Base-by-base conservation (phyloP, 495 filamentous ascomycete genomes). In the Penicillium longicatenatum region DNA sequence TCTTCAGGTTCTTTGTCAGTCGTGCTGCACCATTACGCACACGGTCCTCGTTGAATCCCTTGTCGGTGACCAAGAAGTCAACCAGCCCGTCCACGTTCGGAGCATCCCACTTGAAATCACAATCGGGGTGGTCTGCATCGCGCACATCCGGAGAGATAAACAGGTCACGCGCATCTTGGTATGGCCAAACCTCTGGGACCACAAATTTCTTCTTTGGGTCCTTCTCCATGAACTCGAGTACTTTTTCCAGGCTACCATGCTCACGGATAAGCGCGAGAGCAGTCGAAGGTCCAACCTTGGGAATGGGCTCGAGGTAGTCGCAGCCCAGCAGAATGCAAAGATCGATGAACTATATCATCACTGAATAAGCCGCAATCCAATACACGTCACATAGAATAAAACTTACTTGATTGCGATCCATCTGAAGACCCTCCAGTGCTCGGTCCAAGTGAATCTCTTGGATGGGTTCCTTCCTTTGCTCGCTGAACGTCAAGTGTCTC, bases 291-390 rank as follows among this genome's bases (percentile, higher is more conserved):
- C 95, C 94, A 52, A 99, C 79, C 64, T 96, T 96, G 52, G 93
- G 93, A 58, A 99, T 89, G 0, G 95, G 91, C 57, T 99, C 95
- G 63, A 97, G 82, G 68, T 99, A 99, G 65, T 99, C 94, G 74
- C 94, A 99, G 63, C 94, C 94, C 20, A 99, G 88, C 19, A 99
- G 87, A 61, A 99, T 98, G 68, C 94, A 98, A 42, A 99, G 87
- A 68, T 99, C 94, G 52, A 98, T 90, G 64, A 99, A 99, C 89
- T 96, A n/a, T 49, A 42, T 19, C 20, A 53, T 14, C 44, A 30
- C 47, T 54, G 24, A 22, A 39, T 39, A 12, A 39, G 37, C 37
- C 16, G 16, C 16, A 39, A 39, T 17, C 14, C 14, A 11, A 2
- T 6, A 37, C 43, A 3, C 37, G 9, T 20, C 16, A 50, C 17